Base-by-base conservation (phyloP, 2,329 filamentous ascomycete genomes). In the Scedosporium minutisporum region DNA sequence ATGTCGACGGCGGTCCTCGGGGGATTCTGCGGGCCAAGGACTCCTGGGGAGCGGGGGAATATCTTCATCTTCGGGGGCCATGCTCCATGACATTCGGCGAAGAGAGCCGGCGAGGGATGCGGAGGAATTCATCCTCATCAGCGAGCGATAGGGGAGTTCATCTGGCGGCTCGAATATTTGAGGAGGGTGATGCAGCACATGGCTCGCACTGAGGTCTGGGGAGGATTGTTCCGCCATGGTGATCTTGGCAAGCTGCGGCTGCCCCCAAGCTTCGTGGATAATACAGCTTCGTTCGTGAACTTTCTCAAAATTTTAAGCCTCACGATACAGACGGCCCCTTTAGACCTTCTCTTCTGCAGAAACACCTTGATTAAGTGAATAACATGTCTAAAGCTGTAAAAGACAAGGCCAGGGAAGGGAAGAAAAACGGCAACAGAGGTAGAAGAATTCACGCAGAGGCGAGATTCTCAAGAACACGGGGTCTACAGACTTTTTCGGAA, bases 1-100 rank as follows among this genome's bases (percentile, higher is more conserved):
- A 23, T 79, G 72, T 25, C 76, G 76, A 18, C 75, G 74, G 46
- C 77, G 75, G 29, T 78, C 76, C 51, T 82, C 80, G 29, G 79
- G 75, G 38, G 77, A 70, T 23, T 67, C 65, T 46, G 68, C 64
- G 18, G 66, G 67, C 63, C 63, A 63, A 65, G 68, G 65, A 38
- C 57, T 25, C 51, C 63, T 44, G 53, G 33, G 33, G 3, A 63
- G 27, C 23, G 61, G 48, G n/a, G 59, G 44, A 23, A 64, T 64
- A 14, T 66, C 66, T n/a, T 67, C 67, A 23, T 67, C 66, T 10
- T 63, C 58, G 29, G 16, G 29, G 38, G 33, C n/a, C 25, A 41
- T 21, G 23, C 23, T 55, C 57, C 48, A 46, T 14, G 51, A 51
- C 42, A 61, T 57, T 46, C 51, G 57, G n/a, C 57, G 62, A 14